Base-by-base conservation (phyloP, 495 filamentous ascomycete genomes). In the Hypoxylon fragiforme region DNA sequence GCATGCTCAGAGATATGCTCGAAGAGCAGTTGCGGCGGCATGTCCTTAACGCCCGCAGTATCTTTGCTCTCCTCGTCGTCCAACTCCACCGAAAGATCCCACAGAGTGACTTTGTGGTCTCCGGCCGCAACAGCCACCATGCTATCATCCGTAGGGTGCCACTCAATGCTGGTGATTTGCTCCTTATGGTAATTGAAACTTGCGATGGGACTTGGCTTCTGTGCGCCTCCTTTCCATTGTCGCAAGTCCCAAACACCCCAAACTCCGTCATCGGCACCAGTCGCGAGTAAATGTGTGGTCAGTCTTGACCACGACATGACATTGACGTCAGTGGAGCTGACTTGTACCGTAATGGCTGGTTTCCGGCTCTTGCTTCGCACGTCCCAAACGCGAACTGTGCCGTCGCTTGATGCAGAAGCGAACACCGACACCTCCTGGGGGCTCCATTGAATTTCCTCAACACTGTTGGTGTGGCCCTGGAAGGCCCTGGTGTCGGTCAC, bases 221-320 rank as follows among this genome's bases (percentile, higher is more conserved):
- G 59, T 12, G 66, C 53, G 21, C 65, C 65, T 18, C 67, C 66
- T 72, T 95, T 96, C 88, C 94, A 97, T 61, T 92, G 88, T 50
- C 94, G 81, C 60, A 98, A 71, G 70, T 98, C 94, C 94, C 94
- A 98, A 9, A 97, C 91, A 0, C 83, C 90, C 91, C 92, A 97
- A 22, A 86, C 85, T 4, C 94, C 94, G 65, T 97, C 91, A 62
- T 98, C 94, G 21, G 89, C 90, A 18, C 94, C 94, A 2, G 92
- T 92, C 0, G 94, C 91, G 8, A 98, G 83, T 4, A 98, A 82
- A 67, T 97, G 88, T 14, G 84, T 82, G 1, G 90, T 95, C 66
- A 89, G 83, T 31, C 82, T 81, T 19, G 89, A 92, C 94, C 94
- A 98, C 50, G 86, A 91, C 73, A 97, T 87, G 22, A 98, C 94